Conservation (phyloP, 202 grass and related monocot genomes). For the Zizania palustris region DNA sequence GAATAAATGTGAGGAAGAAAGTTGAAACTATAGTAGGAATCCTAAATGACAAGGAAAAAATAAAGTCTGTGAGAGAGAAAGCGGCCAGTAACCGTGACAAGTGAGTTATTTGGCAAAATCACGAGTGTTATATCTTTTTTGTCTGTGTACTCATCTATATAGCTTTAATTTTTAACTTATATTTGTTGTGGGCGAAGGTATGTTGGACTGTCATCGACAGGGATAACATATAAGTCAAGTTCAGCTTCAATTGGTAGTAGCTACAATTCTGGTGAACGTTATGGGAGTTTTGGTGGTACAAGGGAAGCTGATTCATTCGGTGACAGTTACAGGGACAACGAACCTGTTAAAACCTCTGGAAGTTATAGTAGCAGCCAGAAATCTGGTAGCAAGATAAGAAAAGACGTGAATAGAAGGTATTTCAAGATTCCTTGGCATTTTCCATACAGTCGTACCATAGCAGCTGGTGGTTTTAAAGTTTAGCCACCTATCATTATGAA, state of each 20-base stretch:
- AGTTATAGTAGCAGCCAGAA: constrained; percentile 48
- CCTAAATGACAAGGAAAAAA: constrained; percentile 93
- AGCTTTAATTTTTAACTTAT: constrained; percentile 28
- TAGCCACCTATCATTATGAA: constrained; percentile 6
- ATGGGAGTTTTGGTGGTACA: constrained; percentile 77
- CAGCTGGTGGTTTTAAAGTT: background rate
- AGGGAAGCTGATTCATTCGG: constrained; percentile 71
- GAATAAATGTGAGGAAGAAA: constrained; percentile 98
- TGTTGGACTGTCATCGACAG: constrained; percentile 89
- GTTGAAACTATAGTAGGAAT: constrained; percentile 86
- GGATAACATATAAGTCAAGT: constrained; percentile 87
- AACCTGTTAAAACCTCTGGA: constrained; percentile 54
- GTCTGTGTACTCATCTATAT: background rate
- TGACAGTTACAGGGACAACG: constrained; percentile 65
- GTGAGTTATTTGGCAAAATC: constrained; percentile 53
- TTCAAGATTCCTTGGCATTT: constrained; percentile 30
- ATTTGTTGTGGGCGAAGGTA: constrained; percentile 69
- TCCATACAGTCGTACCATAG: background rate
- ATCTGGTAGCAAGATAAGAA: constrained; percentile 63
- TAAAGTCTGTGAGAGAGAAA: constrained; percentile 92
- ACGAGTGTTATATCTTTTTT: constrained; percentile 28
- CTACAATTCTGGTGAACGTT: constrained; percentile 67
- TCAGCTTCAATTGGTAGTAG: constrained; percentile 64
- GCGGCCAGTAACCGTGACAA: constrained; percentile 84
- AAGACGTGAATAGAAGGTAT: constrained; percentile 61